These are phyloP conservation scores for Falciphora oryzae DNA, from an alignment of 2,329 filamentous ascomycete genomes.

Conservation along the genomic window DNA sequence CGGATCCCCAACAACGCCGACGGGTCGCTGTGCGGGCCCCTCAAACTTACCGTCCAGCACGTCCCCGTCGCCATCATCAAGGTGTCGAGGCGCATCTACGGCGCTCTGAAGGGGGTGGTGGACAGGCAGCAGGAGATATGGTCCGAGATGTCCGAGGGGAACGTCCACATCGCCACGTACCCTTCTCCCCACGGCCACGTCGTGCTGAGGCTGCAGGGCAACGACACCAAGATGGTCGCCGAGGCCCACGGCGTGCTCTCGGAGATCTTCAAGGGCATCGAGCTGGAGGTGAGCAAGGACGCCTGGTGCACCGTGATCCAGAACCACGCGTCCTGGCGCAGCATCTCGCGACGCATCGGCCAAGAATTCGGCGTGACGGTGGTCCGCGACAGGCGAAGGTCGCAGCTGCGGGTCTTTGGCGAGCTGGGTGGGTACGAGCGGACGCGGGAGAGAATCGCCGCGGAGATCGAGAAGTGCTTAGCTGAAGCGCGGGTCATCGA, in stretches of 20 bases:
- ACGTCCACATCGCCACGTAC: constrained; percentile 24
- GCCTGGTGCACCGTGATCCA: constrained; percentile 26
- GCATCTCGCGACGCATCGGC: constrained; percentile 18
- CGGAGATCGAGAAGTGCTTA: constrained; percentile 5
- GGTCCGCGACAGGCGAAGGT: constrained; percentile 23
- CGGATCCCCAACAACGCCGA: constrained; percentile 22
- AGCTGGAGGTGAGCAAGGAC: constrained; percentile 18
- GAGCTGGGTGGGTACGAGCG: not conserved
- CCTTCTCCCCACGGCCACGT: constrained; percentile 21
- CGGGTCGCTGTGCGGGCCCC: not conserved
- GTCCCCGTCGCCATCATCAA: constrained; percentile 33
- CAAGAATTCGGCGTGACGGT: constrained; percentile 22
- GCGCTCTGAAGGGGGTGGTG: constrained; percentile 24
- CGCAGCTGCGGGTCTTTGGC: constrained; percentile 25
- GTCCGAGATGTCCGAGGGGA: constrained; percentile 18
- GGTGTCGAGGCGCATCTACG: constrained; percentile 27
- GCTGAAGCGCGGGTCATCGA: constrained; percentile 17
- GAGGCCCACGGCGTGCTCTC: constrained; percentile 27
- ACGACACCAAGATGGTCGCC: constrained; percentile 23
- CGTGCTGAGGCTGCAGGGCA: constrained; percentile 33
- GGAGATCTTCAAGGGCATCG: constrained; percentile 27
- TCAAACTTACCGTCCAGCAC: constrained; percentile 30
- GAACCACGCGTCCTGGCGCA: not conserved
- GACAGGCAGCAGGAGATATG: constrained; percentile 22
- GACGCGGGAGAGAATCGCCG: not conserved